Evolutionary conservation across 1,284 basidiomycete species (phyloP).

Genomic region (Golubevia pallescens): DNA sequence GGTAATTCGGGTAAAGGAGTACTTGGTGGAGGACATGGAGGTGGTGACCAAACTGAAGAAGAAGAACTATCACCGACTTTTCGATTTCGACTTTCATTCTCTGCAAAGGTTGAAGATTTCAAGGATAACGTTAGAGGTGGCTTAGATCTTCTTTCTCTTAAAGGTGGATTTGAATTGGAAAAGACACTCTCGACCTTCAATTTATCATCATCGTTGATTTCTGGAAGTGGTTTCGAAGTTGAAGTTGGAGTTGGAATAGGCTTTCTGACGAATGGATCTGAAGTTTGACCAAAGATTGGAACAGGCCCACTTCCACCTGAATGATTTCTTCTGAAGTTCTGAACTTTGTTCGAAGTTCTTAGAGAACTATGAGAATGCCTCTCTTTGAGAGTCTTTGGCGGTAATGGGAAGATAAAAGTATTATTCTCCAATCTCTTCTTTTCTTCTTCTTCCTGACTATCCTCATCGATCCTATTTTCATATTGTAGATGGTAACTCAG

Average conservation of each 20-base stretch:
- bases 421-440: not conserved
- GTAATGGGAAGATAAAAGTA: not conserved
- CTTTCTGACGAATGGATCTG: too few relatives aligned
- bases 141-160: not conserved
- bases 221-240: too few relatives aligned
- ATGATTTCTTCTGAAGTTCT: not conserved
- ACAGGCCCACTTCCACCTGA: not conserved
- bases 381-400: not conserved
- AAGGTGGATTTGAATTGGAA: not conserved
- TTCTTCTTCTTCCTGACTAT: not conserved
- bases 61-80: not conserved
- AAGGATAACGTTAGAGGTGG: not conserved
- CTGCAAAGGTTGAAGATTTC: not conserved
- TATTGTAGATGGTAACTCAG: not conserved
- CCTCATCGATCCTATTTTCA: not conserved
- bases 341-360: not conserved
- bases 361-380: not conserved
- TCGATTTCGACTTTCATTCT: not conserved
- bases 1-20: not conserved
- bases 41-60: not conserved
- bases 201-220: not conserved
- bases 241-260: not conserved
- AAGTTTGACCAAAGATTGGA: not conserved
- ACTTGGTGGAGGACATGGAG: not conserved
- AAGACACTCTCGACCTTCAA: not conserved